A percentile compares a stretch with the other conserved stretches of the same genome.
Conservation (phyloP, 1,139 yeast species). For the Schwanniomyces etchellsii region DNA sequence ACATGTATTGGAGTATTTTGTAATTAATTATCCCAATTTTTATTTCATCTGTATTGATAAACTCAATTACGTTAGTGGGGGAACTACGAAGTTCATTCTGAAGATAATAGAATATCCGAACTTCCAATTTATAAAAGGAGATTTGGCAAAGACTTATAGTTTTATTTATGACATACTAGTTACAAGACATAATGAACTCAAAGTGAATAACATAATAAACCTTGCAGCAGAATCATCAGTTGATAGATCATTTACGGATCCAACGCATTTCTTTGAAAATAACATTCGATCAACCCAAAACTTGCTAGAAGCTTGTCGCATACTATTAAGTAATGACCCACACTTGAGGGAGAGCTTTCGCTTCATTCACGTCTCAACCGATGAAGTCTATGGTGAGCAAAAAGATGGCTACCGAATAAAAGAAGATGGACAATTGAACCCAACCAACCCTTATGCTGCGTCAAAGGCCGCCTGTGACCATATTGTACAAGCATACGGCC, state of each 20-base stretch:
- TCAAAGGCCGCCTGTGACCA: slow-evolving; percentile 54
- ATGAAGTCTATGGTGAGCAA: slow-evolving; percentile 53
- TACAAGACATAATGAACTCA: slow-evolving; percentile 7
- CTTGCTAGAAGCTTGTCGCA: slow-evolving; percentile 38
- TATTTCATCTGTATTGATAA: slow-evolving; percentile 45
- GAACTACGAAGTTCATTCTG: slow-evolving; percentile 17
- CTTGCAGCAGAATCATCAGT: slow-evolving; percentile 60
- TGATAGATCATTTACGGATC: slow-evolving; percentile 45
- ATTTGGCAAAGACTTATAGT: slow-evolving; percentile 26
- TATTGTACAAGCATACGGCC: slow-evolving; percentile 42
- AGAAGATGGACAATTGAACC: slow-evolving; percentile 36
- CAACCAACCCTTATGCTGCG: slow-evolving; percentile 59
- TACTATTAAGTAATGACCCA: slow-evolving; percentile 4
- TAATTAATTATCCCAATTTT: slow-evolving; percentile 30
- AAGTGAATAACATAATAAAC: slow-evolving; percentile 37
- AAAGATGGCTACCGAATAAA: slow-evolving; percentile 19
- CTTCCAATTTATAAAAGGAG: slow-evolving; percentile 26
- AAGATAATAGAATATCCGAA: slow-evolving; percentile 16
- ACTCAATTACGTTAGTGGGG: slow-evolving; percentile 29
- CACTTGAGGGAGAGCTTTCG: slow-evolving; percentile 7
- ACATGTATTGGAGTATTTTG: slow-evolving; percentile 38
- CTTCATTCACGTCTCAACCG: slow-evolving; percentile 53
- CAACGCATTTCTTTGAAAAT: slow-evolving; percentile 41
- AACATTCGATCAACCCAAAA: slow-evolving; percentile 49
- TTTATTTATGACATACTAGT: slow-evolving; percentile 10